phyloP scores from a whole-genome alignment of 805 yeast species.

The Nakazawaea ernobii region DNA sequence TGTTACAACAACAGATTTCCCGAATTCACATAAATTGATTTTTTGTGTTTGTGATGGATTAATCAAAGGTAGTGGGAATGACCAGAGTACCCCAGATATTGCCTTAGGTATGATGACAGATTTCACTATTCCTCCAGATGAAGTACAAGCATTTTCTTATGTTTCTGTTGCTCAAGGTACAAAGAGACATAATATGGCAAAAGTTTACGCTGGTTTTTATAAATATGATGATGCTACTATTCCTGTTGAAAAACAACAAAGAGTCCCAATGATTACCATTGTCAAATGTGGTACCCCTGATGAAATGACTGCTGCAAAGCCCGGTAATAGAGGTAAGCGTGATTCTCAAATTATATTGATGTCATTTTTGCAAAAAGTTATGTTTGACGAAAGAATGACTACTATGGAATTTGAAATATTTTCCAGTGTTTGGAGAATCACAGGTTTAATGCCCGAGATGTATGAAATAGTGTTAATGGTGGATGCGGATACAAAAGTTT shows the following conservation, averaged over 20 bases:
- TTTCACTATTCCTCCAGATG: constrained; percentile 62
- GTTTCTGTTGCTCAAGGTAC: constrained; percentile 94
- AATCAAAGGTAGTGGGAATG: constrained; percentile 93
- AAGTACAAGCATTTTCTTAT: constrained; percentile 78
- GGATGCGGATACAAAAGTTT: constrained; percentile 89
- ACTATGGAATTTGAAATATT: constrained; percentile 78
- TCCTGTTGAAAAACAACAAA: constrained; percentile 75
- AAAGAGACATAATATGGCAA: constrained; percentile 97
- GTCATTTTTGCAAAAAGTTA: constrained; percentile 83
- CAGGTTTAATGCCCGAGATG: constrained; percentile 78
- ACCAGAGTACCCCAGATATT: constrained; percentile 81
- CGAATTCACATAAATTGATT: constrained; percentile 87
- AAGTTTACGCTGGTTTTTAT: constrained; percentile 91
- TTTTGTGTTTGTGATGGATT: constrained; percentile 89
- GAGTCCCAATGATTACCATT: constrained; percentile 71
- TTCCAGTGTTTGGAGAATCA: constrained; percentile 69
- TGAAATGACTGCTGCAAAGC: constrained; percentile 65
- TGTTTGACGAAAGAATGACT: constrained; percentile 93
- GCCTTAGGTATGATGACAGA: constrained; percentile 83
- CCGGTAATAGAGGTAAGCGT: constrained; percentile 95
- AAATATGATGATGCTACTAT: constrained; percentile 73
- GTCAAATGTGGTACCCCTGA: constrained; percentile 87
- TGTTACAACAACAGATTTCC: constrained; percentile 89
- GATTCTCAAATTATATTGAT: constrained; percentile 88
- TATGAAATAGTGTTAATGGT: constrained; percentile 87